Conservation (phyloP, 202 grass and related monocot species). For the Panicum hallii region DNA sequence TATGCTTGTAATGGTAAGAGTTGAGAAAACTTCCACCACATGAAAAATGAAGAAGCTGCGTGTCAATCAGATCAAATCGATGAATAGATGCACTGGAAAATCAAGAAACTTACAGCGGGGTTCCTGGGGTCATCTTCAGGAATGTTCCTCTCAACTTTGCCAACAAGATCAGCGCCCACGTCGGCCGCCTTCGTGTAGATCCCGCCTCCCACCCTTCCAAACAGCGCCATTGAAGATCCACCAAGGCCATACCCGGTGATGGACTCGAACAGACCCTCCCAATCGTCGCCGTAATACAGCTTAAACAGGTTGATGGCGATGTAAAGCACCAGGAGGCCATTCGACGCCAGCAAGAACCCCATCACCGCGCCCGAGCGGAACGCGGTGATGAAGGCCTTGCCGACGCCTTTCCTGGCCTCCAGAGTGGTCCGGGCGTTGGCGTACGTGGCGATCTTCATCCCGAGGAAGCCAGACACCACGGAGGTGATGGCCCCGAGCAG, state of each 20-base stretch:
- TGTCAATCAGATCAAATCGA: too few species aligned
- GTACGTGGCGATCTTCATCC: conserved; percentile 82
- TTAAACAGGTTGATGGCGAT: conserved; percentile 63
- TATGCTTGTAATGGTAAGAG: too few species aligned
- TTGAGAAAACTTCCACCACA: too few species aligned
- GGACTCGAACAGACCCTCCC: conserved; percentile 73
- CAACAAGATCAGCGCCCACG: conserved; percentile 77
- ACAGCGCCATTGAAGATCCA: conserved; percentile 78
- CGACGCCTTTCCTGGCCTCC: conserved; percentile 72
- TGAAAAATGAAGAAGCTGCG: background rate
- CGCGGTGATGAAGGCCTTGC: conserved; percentile 66
- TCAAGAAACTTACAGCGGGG: conserved; percentile 57
- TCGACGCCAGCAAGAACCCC: conserved; percentile 74
- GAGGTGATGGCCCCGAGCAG: conserved; percentile 74
- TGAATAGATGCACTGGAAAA: too few species aligned
- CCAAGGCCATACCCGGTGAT: conserved; percentile 79
- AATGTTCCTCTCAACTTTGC: conserved; percentile 79
- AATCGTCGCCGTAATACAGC: conserved; percentile 74
- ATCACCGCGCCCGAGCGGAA: conserved; percentile 77
- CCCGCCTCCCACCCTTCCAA: conserved; percentile 74
- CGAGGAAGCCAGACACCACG: conserved; percentile 70
- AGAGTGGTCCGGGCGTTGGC: conserved; percentile 76
- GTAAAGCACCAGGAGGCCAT: conserved; percentile 72
- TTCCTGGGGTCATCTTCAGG: conserved; percentile 85
- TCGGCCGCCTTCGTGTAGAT: conserved; percentile 86